A percentile compares a stretch with the other conserved stretches of the same genome.
These are phyloP conservation scores for Coleophoma crateriformis DNA, from an alignment of 2,329 filamentous ascomycete genomes.

Conservation along the genomic window DNA sequence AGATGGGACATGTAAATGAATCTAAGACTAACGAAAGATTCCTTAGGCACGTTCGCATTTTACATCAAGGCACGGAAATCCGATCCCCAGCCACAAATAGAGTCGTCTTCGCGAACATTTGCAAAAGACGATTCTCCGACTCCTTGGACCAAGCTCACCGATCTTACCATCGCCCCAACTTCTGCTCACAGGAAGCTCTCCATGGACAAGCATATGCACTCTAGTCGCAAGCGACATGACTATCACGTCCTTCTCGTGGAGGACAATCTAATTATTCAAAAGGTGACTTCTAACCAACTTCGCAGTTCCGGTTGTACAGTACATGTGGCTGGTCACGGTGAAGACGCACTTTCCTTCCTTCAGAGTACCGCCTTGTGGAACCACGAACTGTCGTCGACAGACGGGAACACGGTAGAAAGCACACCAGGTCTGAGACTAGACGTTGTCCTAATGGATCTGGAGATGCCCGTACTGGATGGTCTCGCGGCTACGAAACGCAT, in stretches of 20 bases:
- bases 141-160: constrained; percentile 45
- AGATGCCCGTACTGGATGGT: constrained; percentile 78
- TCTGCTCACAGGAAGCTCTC: neutral
- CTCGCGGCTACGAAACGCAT: constrained; percentile 65
- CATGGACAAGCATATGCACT: neutral
- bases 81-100: constrained; percentile 14
- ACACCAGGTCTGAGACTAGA: constrained; percentile 44
- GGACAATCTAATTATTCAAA: constrained; percentile 60
- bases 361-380: constrained; percentile 48
- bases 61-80: constrained; percentile 44
- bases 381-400: constrained; percentile 53
- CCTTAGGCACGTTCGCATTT: constrained; percentile 47
- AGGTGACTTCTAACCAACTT: constrained; percentile 53
- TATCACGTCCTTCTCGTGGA: constrained; percentile 52
- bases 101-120: constrained; percentile 29
- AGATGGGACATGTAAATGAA: too few species aligned
- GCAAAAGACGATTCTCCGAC: constrained; percentile 55
- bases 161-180: neutral
- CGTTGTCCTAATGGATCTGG: constrained; percentile 70
- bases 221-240: constrained; percentile 52
- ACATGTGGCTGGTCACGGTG: constrained; percentile 55
- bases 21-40: too few species aligned
- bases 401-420: constrained; percentile 39
- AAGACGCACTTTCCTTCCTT: constrained; percentile 50
- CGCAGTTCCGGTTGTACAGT: constrained; percentile 50